phyloP scores from a whole-genome alignment of 441 rosid species.

The Metrosideros polymorpha region DNA sequence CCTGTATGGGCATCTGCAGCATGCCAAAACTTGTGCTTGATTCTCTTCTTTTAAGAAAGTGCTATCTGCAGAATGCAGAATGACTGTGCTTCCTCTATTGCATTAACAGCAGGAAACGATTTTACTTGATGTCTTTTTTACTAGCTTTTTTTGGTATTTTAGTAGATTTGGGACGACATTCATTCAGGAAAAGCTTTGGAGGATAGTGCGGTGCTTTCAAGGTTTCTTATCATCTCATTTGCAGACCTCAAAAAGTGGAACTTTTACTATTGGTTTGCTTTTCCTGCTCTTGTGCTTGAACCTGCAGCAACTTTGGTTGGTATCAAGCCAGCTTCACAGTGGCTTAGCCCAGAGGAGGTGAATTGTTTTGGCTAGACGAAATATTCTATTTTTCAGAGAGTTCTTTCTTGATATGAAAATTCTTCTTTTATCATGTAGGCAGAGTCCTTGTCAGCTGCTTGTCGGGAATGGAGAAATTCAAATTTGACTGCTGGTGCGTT shows the following conservation, averaged over 20 bases:
- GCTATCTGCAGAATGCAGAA: neutral
- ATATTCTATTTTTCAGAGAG: neutral
- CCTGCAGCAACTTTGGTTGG: constrained; percentile 71
- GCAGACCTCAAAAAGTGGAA: constrained; percentile 91
- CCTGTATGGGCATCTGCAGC: neutral
- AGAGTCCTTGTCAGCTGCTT: constrained; percentile 64
- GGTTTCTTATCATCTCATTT: constrained; percentile 77
- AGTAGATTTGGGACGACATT: constrained; percentile 92
- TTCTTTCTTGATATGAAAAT: neutral
- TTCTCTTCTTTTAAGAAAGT: neutral
- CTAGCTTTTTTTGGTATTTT: neutral
- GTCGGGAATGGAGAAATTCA: constrained; percentile 83
- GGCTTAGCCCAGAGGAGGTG: constrained; percentile 70
- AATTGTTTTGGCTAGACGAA: neutral
- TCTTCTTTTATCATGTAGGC: constrained; percentile 31
- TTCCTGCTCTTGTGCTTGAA: constrained; percentile 80
- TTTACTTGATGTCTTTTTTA: neutral
- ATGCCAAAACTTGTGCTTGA: neutral
- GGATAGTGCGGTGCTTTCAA: constrained; percentile 50
- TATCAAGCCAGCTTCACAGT: constrained; percentile 67
- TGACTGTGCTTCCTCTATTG: neutral
- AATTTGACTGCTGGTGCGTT: constrained; percentile 57
- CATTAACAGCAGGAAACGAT: neutral
- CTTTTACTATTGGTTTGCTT: constrained; percentile 87
- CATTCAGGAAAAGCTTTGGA: constrained; percentile 68